Percentiles rank a stretch among this genome's conserved stretches.
Evolutionary conservation across 2,329 filamentous ascomycete genomes (phyloP).

Genomic region (Xylariales sp.): DNA sequence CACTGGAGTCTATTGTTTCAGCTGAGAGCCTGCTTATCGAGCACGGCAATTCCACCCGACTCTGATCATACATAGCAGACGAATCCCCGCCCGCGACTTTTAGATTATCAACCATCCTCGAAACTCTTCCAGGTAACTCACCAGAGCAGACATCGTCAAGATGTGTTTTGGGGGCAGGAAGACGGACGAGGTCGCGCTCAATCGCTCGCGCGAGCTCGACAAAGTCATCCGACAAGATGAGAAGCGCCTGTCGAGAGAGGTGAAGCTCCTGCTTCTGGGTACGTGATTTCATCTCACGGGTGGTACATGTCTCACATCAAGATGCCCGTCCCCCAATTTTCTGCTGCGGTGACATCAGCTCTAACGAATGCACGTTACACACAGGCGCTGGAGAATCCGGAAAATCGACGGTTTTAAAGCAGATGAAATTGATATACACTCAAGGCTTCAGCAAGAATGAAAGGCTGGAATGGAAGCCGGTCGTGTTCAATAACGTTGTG

Average conservation of each 20-base stretch:
- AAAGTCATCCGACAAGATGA: constrained; percentile 81
- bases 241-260: constrained; percentile 79
- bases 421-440: constrained; percentile 97
- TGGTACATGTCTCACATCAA: constrained; percentile 2
- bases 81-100: no score
- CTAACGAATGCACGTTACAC: no score
- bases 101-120: no score
- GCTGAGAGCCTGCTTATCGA: no score
- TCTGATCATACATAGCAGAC: no score
- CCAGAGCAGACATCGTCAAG: constrained; percentile 6
- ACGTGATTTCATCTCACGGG: constrained; percentile 28
- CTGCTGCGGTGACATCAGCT: constrained; percentile 9
- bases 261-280: constrained; percentile 94
- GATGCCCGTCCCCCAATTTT: constrained; percentile 7
- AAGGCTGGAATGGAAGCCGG: constrained; percentile 88
- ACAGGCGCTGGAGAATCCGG: constrained; percentile 93
- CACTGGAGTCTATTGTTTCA: no score
- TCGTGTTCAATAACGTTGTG: constrained; percentile 92
- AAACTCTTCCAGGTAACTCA: no score
- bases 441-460: constrained; percentile 87
- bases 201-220: constrained; percentile 74
- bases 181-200: constrained; percentile 43
- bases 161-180: constrained; percentile 64
- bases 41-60: no score
- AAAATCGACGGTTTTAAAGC: constrained; percentile 95